Base-by-base conservation (phyloP, 129 eudicot species). In the Flaveria linearis region DNA sequence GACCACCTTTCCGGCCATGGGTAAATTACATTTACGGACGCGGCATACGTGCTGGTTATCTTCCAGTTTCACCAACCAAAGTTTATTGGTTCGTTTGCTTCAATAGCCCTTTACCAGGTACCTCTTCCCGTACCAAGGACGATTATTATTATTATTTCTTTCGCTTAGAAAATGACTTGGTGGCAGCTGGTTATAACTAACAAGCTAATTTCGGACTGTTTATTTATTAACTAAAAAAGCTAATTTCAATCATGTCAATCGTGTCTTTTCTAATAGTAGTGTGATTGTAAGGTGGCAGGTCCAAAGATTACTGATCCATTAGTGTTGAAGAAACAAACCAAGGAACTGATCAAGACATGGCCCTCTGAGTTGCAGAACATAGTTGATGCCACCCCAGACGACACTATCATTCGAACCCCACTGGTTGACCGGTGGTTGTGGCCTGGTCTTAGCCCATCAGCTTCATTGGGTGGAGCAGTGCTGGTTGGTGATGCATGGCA, bases 401-500 rank as follows among this genome's bases (percentile, higher is more conserved):
- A 88, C 74, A 89, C 97, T 1, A 73, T 94, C 30, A 86, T 82
- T 30, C 78, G 86, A 84, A 85, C 93, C 18, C 93, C 99, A 10
- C 76, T 94, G 16, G 89, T 75, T 10, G 99, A 94, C 72, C 86
- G 99, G 49, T 94, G 99, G 99, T 73, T 94, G 16, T 94, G 99
- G 99, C 97, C 99, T 0, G 82, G 78, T 39, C 30, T 84, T 20
- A 89, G 86, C 78, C 99, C 99, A 65, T 79, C 92, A 0, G 96
- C 89, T 26, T 91, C 93, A 68, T 39, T 68, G 4, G 93, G 87
- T 58, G 85, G 84, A 26, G 88, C 84, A 3, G 97, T 94, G 72
- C 82, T 94, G 33, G 97, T 85, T 22, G 99, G 99, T 23, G 99
- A 94, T 76, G 99, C 99, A 30, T 94, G 99, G 99, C 99, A 94